Evolutionary conservation across 495 filamentous ascomycete species (phyloP).

Genomic region (Halenospora varia): DNA sequence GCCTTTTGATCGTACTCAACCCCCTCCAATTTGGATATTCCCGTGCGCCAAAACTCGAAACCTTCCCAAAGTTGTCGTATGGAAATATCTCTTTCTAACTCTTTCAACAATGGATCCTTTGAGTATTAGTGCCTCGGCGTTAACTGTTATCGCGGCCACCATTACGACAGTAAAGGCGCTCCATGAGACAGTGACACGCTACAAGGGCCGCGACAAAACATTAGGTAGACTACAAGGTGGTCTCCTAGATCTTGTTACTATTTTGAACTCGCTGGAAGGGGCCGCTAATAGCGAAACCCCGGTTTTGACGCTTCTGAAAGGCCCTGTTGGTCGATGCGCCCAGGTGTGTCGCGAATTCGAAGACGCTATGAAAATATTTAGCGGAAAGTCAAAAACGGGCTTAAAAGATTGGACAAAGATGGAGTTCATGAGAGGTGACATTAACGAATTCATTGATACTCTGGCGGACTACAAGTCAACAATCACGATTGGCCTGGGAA

Average conservation of each 20-base stretch:
- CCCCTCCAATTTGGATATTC: conserved; percentile 6
- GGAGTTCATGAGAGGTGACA: conserved; percentile 30
- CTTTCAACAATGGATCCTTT: conserved; percentile 27
- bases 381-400: conserved; percentile 28
- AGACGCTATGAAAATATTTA: conserved; percentile 24
- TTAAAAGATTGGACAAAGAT: conserved; percentile 25
- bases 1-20: conserved; percentile 10
- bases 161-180: conserved; percentile 24
- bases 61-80: conserved; percentile 10
- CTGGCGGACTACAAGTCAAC: conserved; percentile 28
- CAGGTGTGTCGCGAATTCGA: conserved; percentile 21
- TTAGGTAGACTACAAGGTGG: conserved; percentile 16
- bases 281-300: conserved; percentile 12
- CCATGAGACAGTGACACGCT: conserved; percentile 26
- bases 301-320: conserved; percentile 17
- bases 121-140: conserved; percentile 25
- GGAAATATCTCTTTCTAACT: conserved; percentile 14
- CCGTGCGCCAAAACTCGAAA: conserved; percentile 10
- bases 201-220: conserved; percentile 23
- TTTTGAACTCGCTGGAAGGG: conserved; percentile 20
- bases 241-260: conserved; percentile 19
- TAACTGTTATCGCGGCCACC: conserved; percentile 27
- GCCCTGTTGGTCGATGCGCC: conserved; percentile 21
- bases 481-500: conserved; percentile 26
- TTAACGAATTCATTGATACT: conserved; percentile 29